Percentiles rank a stretch among this genome's conserved stretches.
Evolutionary conservation across 1,284 basidiomycete genomes (phyloP).

Genomic region (Megacollybia platyphylla): DNA sequence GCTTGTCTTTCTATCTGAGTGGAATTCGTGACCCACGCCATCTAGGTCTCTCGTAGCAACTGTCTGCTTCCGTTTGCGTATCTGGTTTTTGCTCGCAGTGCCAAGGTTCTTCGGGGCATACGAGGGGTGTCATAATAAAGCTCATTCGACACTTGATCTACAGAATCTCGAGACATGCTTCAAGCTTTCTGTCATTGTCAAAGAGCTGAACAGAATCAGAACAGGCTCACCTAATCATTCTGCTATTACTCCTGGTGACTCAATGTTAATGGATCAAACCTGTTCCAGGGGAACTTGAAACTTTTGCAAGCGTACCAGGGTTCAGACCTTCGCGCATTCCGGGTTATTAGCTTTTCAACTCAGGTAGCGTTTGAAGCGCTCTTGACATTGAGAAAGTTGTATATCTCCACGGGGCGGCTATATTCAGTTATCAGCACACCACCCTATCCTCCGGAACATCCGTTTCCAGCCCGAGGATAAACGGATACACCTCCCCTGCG

Average conservation of each 20-base stretch:
- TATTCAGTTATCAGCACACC: constrained; percentile 20
- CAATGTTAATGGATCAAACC: constrained; percentile 31
- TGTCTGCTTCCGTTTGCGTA: neutral
- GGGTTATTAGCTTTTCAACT: constrained; percentile 40
- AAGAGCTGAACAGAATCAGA: neutral
- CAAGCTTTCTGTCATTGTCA: neutral
- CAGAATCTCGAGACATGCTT: neutral
- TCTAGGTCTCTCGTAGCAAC: neutral
- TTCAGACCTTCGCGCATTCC: constrained; percentile 30
- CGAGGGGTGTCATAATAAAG: neutral
- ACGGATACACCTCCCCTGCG: constrained; percentile 43
- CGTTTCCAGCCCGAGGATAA: constrained; percentile 45
- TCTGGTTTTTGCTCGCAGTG: neutral
- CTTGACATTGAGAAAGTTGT: constrained; percentile 34
- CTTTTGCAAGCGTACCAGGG: constrained; percentile 22
- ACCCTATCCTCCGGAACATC: constrained; percentile 19
- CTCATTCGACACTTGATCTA: neutral
- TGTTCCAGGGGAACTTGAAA: constrained; percentile 29
- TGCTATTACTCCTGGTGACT: constrained; percentile 20
- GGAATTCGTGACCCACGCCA: too few species aligned
- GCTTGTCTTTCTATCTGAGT: too few species aligned
- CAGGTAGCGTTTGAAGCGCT: constrained; percentile 18
- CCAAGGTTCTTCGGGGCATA: neutral
- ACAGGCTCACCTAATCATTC: constrained; percentile 18
- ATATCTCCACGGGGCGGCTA: constrained; percentile 40